A percentile compares a stretch with the other conserved stretches of the same genome.
Conservation (phyloP, 257 asterid genomes). For the Plantago elongata region DNA sequence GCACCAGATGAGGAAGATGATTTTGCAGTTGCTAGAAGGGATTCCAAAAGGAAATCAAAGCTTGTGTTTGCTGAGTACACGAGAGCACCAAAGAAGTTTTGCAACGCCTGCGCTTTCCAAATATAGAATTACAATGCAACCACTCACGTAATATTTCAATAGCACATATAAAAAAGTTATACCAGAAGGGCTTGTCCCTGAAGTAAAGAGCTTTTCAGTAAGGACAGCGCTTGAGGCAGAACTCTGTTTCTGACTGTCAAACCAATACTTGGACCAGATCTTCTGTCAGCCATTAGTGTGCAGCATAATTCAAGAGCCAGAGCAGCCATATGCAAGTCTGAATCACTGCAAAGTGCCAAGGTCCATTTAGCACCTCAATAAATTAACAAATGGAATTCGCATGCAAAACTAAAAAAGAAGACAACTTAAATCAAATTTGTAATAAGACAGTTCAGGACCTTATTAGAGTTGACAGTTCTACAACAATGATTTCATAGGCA, state of each 20-base stretch:
- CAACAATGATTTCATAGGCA: slow-evolving; percentile 89
- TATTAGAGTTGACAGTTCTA: slow-evolving; percentile 89
- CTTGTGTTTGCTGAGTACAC: slow-evolving; percentile 94
- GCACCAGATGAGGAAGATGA: slow-evolving; percentile 79
- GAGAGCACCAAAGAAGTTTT: slow-evolving; percentile 76
- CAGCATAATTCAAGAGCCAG: slow-evolving; percentile 89
- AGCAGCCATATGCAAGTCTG: slow-evolving; percentile 97
- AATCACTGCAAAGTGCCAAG: slow-evolving; percentile 53
- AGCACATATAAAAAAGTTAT: slow-evolving; percentile 22
- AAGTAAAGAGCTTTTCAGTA: slow-evolving; percentile 82
- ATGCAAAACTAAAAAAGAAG: slow-evolving; percentile 7
- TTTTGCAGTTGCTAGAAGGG: slow-evolving; percentile 94
- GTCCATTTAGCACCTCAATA: slow-evolving; percentile 3
- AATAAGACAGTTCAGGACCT: slow-evolving; percentile 43
- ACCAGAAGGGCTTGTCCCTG: slow-evolving; percentile 99
- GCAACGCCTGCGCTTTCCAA: slow-evolving; percentile 67
- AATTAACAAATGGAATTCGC: not conserved
- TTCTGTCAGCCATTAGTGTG: slow-evolving; percentile 93
- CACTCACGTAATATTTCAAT: slow-evolving; percentile 19
- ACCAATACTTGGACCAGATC: slow-evolving; percentile 88
- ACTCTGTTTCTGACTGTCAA: slow-evolving; percentile 87
- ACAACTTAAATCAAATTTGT: slow-evolving; percentile 7
- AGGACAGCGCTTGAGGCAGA: slow-evolving; percentile 87
- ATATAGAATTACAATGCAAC: slow-evolving; percentile 26
- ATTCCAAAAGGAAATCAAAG: slow-evolving; percentile 81